A percentile compares a stretch with the other conserved stretches of the same genome.
phyloP scores from a whole-genome alignment of 73 alveolate genomes.

The Paramecium pentaurelia region DNA sequence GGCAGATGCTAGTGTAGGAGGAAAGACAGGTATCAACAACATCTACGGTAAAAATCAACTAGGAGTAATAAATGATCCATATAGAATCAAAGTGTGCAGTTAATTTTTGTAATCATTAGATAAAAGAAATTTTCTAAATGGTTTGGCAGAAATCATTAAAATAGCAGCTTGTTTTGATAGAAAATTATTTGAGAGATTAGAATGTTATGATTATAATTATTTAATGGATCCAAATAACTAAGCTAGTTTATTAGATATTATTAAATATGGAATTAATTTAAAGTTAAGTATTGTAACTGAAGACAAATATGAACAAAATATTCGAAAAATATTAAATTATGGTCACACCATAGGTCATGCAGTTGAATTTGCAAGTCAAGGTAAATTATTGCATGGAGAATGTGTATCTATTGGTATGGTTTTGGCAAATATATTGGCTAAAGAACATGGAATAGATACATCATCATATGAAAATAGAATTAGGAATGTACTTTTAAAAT shows the following conservation, averaged over 20 bases:
- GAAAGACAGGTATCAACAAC: conserved; percentile 69
- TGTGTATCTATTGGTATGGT: conserved; percentile 64
- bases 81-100: background rate
- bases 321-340: conserved; percentile 62
- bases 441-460: background rate
- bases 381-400: conserved; percentile 62
- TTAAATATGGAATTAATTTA: conserved; percentile 34
- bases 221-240: conserved; percentile 22
- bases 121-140: conserved; percentile 65
- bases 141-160: conserved; percentile 67
- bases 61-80: conserved; percentile 64
- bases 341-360: conserved; percentile 70
- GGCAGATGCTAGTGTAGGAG: conserved; percentile 72
- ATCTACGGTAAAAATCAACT: conserved; percentile 64
- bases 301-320: conserved; percentile 60
- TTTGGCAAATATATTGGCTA: conserved; percentile 50
- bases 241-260: background rate
- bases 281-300: conserved; percentile 38
- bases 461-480: conserved; percentile 32
- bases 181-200: conserved; percentile 43
- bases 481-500: conserved; percentile 1
- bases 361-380: conserved; percentile 62
- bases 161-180: conserved; percentile 64
- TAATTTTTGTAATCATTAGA: conserved; percentile 56
- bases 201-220: conserved; percentile 1